Conservation (phyloP, 805 yeast genomes). For the Kazachstania africana region DNA sequence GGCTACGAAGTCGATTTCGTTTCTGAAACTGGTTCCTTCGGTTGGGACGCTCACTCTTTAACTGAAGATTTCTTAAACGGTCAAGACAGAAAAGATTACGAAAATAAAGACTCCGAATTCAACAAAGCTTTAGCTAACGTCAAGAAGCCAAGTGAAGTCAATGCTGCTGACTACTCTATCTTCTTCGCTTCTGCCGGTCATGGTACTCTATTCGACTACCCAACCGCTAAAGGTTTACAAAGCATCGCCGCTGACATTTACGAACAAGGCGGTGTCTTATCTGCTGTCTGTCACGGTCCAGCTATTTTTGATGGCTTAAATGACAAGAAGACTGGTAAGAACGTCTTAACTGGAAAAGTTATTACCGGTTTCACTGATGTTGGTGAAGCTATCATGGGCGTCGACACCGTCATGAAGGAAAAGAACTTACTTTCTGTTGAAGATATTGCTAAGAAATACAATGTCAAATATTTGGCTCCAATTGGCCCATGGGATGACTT, state of each 20-base stretch:
- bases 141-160: constrained; percentile 39
- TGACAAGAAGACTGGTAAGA: constrained; percentile 32
- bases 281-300: constrained; percentile 64
- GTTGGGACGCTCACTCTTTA: constrained; percentile 47
- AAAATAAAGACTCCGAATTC: constrained; percentile 31
- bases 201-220: constrained; percentile 48
- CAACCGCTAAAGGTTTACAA: constrained; percentile 38
- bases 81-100: constrained; percentile 31
- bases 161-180: constrained; percentile 38
- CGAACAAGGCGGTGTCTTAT: constrained; percentile 40
- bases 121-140: constrained; percentile 28
- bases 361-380: constrained; percentile 50
- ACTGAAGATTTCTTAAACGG: constrained; percentile 30
- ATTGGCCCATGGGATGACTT: constrained; percentile 40
- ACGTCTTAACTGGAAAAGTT: constrained; percentile 38
- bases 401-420: constrained; percentile 18
- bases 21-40: constrained; percentile 47
- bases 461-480: constrained; percentile 37
- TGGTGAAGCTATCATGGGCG: constrained; percentile 32
- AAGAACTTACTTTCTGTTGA: constrained; percentile 28
- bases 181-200: constrained; percentile 61
- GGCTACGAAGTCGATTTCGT: constrained; percentile 45
- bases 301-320: constrained; percentile 37
- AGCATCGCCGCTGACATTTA: constrained; percentile 35
- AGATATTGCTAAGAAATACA: constrained; percentile 27